Conservation (phyloP, 345 rosid genomes). For the Eucalyptus melliodora region DNA sequence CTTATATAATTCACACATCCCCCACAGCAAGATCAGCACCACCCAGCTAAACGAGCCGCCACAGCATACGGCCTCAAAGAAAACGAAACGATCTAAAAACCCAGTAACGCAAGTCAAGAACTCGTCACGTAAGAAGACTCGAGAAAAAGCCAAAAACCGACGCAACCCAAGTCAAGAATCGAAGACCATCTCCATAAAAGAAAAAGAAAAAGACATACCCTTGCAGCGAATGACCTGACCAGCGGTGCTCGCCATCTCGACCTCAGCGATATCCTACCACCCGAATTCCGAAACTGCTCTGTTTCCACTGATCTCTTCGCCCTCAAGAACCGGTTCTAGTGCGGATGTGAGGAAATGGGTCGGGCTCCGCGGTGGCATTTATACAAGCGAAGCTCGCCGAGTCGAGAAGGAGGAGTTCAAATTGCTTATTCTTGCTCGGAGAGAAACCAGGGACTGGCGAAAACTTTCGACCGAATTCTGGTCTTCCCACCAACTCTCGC, state of each 20-base stretch:
- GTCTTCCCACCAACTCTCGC: neutral
- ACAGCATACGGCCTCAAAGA: neutral
- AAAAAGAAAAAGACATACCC: constrained; percentile 1
- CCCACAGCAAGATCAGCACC: neutral
- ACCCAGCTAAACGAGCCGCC: neutral
- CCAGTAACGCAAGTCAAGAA: neutral
- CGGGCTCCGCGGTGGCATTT: neutral
- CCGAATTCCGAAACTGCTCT: neutral
- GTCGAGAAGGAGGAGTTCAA: neutral
- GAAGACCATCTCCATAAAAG: neutral
- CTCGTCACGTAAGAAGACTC: neutral
- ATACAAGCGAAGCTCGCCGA: neutral
- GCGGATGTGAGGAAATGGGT: neutral
- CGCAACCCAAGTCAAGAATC: neutral
- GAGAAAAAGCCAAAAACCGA: neutral
- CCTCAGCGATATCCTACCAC: neutral
- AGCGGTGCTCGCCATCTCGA: constrained; percentile 6
- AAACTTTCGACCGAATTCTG: neutral
- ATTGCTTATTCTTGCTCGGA: neutral
- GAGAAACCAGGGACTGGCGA: no score
- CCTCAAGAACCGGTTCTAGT: neutral
- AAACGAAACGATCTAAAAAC: neutral
- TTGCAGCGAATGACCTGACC: constrained; percentile 31
- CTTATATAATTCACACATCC: neutral
- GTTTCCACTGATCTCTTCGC: neutral